Conservation (phyloP, 768 basidiomycete genomes). For the Boletus bicolor region DNA sequence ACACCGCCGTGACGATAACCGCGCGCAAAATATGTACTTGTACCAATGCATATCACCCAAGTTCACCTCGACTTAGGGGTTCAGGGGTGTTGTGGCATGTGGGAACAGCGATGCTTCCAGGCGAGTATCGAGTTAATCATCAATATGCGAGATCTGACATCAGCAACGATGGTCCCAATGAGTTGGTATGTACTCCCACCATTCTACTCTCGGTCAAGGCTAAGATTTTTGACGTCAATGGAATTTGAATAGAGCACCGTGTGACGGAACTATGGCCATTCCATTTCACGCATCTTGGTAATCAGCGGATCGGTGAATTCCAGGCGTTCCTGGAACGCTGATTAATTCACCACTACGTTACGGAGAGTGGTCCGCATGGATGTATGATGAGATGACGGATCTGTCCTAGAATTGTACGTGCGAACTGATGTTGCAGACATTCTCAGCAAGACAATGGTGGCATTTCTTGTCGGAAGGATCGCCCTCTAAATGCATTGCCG, state of each 20-base stretch:
- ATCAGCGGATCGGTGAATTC: background rate
- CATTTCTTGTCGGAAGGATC: background rate
- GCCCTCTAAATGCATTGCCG: background rate
- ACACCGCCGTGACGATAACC: background rate
- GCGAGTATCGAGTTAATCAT: background rate
- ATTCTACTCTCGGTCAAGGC: background rate
- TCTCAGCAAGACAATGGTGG: background rate
- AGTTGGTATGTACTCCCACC: background rate
- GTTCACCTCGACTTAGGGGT: too few relatives aligned
- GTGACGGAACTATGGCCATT: background rate
- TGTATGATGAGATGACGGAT: background rate
- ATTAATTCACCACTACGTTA: background rate
- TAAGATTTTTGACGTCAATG: background rate
- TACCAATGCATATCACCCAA: too few relatives aligned
- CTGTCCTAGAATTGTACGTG: slow-evolving; percentile 3
- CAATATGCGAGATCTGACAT: background rate
- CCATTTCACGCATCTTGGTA: background rate
- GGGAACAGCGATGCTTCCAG: background rate
- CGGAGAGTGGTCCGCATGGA: background rate
- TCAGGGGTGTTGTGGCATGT: background rate
- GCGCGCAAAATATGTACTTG: too few relatives aligned
- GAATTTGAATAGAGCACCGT: background rate
- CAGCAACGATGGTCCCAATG: background rate
- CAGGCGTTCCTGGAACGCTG: background rate
- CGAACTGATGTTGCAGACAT: background rate